Conservation (phyloP, 441 rosid genomes). For the Francoa sonchifolia region DNA sequence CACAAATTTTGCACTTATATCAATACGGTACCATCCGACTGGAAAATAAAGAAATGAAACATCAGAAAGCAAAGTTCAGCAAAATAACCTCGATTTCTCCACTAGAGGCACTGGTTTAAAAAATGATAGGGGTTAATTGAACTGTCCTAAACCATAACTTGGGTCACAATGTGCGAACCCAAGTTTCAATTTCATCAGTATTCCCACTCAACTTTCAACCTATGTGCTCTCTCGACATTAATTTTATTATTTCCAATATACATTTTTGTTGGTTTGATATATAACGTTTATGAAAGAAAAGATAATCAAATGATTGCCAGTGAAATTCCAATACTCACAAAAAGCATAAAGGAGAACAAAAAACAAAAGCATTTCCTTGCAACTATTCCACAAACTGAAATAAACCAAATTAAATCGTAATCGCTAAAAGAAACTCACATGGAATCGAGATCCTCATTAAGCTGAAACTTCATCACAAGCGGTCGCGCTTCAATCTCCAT, state of each 20-base stretch:
- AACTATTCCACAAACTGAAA: no score
- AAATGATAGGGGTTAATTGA: neutral
- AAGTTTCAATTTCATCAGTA: no score
- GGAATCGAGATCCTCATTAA: conserved; percentile 37
- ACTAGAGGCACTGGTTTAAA: neutral
- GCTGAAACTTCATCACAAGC: conserved; percentile 52
- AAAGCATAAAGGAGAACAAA: neutral
- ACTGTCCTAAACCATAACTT: no score
- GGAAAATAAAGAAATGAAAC: neutral
- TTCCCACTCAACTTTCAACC: no score
- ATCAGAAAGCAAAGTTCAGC: neutral
- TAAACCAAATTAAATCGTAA: neutral
- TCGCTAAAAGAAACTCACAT: conserved; percentile 25
- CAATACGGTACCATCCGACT: neutral
- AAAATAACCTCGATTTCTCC: neutral
- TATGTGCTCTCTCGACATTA: no score
- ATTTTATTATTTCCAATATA: no score
- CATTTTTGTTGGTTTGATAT: no score
- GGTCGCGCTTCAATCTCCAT: conserved; percentile 88
- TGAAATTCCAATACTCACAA: neutral
- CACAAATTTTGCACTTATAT: neutral
- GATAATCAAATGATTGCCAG: no score
- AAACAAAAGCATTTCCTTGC: neutral
- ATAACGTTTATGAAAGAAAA: no score
- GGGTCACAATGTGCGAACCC: no score